These are phyloP conservation scores for Candida argentea DNA, from an alignment of 805 yeast species.

Conservation along the genomic window DNA sequence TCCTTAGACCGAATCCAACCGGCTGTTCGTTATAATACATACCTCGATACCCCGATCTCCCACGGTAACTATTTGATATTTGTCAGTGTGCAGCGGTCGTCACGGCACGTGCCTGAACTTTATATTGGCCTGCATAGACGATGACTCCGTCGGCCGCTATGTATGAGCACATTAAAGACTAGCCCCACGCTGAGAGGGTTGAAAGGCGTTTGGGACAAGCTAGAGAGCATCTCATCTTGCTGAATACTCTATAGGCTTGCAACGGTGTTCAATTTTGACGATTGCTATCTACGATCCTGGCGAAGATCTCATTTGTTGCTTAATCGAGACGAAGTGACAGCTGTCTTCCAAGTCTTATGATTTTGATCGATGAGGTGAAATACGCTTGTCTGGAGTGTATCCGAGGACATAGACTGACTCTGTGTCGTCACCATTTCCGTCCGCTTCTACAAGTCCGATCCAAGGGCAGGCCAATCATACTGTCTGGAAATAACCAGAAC, in stretches of 20 bases:
- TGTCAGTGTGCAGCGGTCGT: too few species aligned
- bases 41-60: too few species aligned
- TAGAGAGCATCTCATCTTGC: too few species aligned
- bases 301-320: neutral
- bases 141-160: too few species aligned
- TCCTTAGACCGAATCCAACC: too few species aligned
- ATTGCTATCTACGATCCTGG: neutral
- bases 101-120: too few species aligned
- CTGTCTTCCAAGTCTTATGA: conserved; percentile 35
- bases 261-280: neutral
- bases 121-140: too few species aligned
- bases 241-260: neutral
- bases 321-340: neutral
- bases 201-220: too few species aligned
- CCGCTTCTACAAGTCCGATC: conserved; percentile 79
- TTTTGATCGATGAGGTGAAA: conserved; percentile 66
- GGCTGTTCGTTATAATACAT: too few species aligned
- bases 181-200: too few species aligned
- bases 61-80: too few species aligned
- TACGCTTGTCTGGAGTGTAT: conserved; percentile 84
- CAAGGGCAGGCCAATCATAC: conserved; percentile 77
- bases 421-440: conserved; percentile 72
- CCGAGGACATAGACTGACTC: conserved; percentile 84
- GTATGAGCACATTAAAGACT: too few species aligned
- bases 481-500: conserved; percentile 36